Conservation (phyloP, 331 rosid genomes). For the Spiraea crenata region DNA sequence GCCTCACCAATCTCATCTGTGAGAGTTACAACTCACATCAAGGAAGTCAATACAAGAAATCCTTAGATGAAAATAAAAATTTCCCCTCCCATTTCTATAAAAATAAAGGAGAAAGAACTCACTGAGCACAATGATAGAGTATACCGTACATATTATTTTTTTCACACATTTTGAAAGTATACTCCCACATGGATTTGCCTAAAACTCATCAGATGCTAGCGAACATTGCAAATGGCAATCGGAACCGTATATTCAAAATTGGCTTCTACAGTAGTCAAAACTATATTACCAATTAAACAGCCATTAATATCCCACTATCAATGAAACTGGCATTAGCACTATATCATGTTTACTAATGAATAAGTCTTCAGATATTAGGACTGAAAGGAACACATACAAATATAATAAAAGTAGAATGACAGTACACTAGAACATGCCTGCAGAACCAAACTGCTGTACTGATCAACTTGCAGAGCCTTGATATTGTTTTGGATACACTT, state of each 20-base stretch:
- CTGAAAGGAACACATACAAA: background rate
- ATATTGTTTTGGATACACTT: constrained; percentile 41
- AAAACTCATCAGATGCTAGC: constrained; percentile 1
- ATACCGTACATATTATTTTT: constrained; percentile 1
- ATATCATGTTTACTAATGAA: background rate
- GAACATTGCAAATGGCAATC: background rate
- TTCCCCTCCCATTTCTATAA: background rate
- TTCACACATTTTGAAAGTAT: background rate
- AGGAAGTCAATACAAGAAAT: background rate
- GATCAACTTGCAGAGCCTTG: constrained; percentile 63
- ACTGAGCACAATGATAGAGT: background rate
- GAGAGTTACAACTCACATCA: background rate
- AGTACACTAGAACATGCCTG: constrained; percentile 52
- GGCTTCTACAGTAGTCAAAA: background rate
- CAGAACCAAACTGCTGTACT: constrained; percentile 79
- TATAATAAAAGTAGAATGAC: background rate
- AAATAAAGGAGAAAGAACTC: background rate
- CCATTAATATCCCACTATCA: background rate
- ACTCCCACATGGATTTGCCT: background rate
- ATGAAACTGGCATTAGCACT: no score
- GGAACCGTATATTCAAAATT: background rate
- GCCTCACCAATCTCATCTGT: constrained; percentile 3
- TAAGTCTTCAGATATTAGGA: background rate
- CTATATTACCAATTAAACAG: background rate
- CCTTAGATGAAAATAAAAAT: background rate